A percentile compares a stretch with the other conserved stretches of the same genome.
Evolutionary conservation across 345 rosid species (phyloP).

Genomic region (Brassica juncea): DNA sequence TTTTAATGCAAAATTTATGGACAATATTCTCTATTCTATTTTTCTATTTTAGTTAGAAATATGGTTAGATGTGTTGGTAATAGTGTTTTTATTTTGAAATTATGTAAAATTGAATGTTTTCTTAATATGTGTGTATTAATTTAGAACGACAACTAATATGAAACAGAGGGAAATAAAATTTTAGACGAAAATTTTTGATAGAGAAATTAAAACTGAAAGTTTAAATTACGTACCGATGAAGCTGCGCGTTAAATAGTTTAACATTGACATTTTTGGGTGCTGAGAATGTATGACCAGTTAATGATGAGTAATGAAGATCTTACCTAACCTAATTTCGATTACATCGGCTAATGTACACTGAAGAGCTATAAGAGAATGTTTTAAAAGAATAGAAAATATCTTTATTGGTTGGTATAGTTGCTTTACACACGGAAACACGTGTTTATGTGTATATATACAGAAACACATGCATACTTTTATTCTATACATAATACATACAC

Average conservation of each 20-base stretch:
- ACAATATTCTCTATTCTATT: no score
- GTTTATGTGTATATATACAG: neutral
- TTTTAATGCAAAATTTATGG: no score
- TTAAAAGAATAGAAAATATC: slow-evolving; percentile 1
- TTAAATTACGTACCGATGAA: neutral
- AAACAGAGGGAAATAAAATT: no score
- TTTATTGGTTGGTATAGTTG: slow-evolving; percentile 26
- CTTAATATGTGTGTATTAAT: no score
- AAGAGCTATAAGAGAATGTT: slow-evolving; percentile 16
- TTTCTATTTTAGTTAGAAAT: no score
- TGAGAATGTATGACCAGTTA: neutral
- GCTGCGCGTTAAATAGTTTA: neutral
- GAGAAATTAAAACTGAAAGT: neutral
- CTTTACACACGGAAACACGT: slow-evolving; percentile 27
- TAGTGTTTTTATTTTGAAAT: no score
- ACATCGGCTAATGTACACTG: neutral
- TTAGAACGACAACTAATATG: no score
- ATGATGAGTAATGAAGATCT: slow-evolving; percentile 12
- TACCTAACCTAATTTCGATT: slow-evolving; percentile 35
- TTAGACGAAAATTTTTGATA: neutral
- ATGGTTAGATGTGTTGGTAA: no score
- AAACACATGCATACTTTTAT: neutral
- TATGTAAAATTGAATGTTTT: no score
- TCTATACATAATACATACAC: neutral
- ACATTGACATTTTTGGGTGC: neutral